A percentile compares a stretch with the other conserved stretches of the same genome.
phyloP scores from a whole-genome alignment of 2,329 filamentous ascomycete genomes.

The Apiospora koreana region DNA sequence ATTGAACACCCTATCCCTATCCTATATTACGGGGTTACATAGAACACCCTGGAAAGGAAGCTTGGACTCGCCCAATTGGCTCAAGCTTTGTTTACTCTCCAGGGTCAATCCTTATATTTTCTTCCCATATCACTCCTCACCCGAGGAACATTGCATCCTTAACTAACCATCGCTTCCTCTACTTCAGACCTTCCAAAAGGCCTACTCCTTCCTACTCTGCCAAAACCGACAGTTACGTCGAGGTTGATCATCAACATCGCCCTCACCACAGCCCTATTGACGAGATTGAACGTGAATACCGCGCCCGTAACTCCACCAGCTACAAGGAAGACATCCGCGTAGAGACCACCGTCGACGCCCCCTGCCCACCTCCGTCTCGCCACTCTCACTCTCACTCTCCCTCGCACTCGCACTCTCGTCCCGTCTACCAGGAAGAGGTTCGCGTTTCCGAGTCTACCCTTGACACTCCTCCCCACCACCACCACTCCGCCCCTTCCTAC shows the following conservation, averaged over 20 bases:
- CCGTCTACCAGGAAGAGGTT: conserved; percentile 45
- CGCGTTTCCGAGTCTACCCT: conserved; percentile 59
- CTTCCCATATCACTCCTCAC: background rate
- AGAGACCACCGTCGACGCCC: conserved; percentile 32
- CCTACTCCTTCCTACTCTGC: conserved; percentile 22
- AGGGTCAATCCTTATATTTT: conserved; percentile 7
- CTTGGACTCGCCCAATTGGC: conserved; percentile 4
- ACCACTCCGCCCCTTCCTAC: conserved; percentile 46
- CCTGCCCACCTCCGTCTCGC: conserved; percentile 39
- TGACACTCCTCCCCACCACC: conserved; percentile 45
- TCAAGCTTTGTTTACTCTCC: background rate
- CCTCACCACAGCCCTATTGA: conserved; percentile 57
- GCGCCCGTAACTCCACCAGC: conserved; percentile 58
- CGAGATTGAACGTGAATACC: conserved; percentile 67
- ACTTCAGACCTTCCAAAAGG: conserved; percentile 1
- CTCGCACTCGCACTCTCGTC: conserved; percentile 31
- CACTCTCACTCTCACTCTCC: conserved; percentile 24
- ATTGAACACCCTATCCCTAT: background rate
- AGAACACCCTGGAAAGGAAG: conserved; percentile 4
- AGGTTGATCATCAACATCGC: conserved; percentile 59
- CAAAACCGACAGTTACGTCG: conserved; percentile 61
- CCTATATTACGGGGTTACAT: background rate
- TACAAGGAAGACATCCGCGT: conserved; percentile 36
- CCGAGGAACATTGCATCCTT: background rate
- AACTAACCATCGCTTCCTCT: background rate